phyloP scores from a whole-genome alignment of 1,284 basidiomycete species.

The Ceratorhiza oryzae-sativae region DNA sequence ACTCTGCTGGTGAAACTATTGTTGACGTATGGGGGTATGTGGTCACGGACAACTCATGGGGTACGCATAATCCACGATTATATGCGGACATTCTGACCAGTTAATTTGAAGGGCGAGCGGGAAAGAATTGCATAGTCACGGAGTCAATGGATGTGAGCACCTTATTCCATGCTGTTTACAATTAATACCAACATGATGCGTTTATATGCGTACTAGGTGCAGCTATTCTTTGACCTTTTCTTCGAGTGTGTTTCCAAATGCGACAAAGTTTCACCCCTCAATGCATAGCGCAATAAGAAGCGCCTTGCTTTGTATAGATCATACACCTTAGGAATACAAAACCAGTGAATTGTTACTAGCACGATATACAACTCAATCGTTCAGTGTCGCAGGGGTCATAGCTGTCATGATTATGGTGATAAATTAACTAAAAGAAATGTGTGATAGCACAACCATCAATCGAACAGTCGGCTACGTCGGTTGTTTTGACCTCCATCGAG shows the following conservation, averaged over 20 bases:
- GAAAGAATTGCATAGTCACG: constrained; percentile 76
- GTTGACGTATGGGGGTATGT: constrained; percentile 74
- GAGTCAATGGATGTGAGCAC: constrained; percentile 67
- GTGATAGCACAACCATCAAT: background rate
- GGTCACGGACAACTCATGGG: constrained; percentile 67
- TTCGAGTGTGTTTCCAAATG: constrained; percentile 65
- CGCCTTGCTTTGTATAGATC: background rate
- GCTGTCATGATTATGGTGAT: background rate
- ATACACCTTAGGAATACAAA: background rate
- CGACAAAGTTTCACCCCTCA: constrained; percentile 54
- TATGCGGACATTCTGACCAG: background rate
- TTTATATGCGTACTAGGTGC: constrained; percentile 55
- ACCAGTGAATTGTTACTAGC: constrained; percentile 1
- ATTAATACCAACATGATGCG: constrained; percentile 6
- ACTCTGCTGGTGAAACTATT: constrained; percentile 75
- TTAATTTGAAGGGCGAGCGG: constrained; percentile 47
- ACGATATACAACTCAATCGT: background rate
- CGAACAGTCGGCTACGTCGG: constrained; percentile 25
- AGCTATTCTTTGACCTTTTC: constrained; percentile 69
- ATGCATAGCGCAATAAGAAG: constrained; percentile 23
- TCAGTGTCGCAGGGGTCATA: background rate
- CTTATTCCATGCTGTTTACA: constrained; percentile 1
- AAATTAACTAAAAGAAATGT: background rate
- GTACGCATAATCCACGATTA: constrained; percentile 47
- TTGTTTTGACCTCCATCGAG: constrained; percentile 62